These are phyloP conservation scores for Capronia coronata DNA, from an alignment of 2,329 filamentous ascomycete species.

Conservation along the genomic window DNA sequence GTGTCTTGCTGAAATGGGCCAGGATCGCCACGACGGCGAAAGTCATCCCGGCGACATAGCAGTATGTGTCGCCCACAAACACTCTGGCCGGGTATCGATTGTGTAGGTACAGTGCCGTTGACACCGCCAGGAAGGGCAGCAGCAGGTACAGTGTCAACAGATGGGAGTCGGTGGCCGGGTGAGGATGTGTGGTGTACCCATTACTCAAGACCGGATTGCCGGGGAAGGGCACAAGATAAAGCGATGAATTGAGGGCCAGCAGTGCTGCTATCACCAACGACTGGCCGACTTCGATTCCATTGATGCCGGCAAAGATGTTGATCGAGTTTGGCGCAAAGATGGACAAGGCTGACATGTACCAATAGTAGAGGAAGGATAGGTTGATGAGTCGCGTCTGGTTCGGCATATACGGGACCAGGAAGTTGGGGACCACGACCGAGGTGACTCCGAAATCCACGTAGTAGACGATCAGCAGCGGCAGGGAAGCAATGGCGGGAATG, in stretches of 20 bases:
- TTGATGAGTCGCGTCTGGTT: slow-evolving; percentile 66
- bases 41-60: slow-evolving; percentile 98
- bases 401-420: slow-evolving; percentile 68
- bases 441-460: slow-evolving; percentile 98
- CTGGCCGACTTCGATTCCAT: slow-evolving; percentile 93
- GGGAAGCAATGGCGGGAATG: slow-evolving; percentile 87
- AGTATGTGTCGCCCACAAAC: slow-evolving; percentile 98
- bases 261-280: slow-evolving; percentile 83
- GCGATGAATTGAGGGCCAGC: slow-evolving; percentile 74
- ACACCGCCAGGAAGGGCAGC: slow-evolving; percentile 89
- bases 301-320: slow-evolving; percentile 99
- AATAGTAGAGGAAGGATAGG: slow-evolving; percentile 77
- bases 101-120: slow-evolving; percentile 74
- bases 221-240: slow-evolving; percentile 66
- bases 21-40: slow-evolving; percentile 96
- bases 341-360: slow-evolving; percentile 91
- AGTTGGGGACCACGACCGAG: slow-evolving; percentile 82
- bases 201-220: slow-evolving; percentile 27
- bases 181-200: slow-evolving; percentile 61
- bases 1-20: slow-evolving; percentile 95
- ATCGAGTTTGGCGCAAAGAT: slow-evolving; percentile 99
- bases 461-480: slow-evolving; percentile 92
- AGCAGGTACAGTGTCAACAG: slow-evolving; percentile 93
- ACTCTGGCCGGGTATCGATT: slow-evolving; percentile 95
- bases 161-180: slow-evolving; percentile 92